Conservation (phyloP, 345 rosid species). For the Triadica sebifera region DNA sequence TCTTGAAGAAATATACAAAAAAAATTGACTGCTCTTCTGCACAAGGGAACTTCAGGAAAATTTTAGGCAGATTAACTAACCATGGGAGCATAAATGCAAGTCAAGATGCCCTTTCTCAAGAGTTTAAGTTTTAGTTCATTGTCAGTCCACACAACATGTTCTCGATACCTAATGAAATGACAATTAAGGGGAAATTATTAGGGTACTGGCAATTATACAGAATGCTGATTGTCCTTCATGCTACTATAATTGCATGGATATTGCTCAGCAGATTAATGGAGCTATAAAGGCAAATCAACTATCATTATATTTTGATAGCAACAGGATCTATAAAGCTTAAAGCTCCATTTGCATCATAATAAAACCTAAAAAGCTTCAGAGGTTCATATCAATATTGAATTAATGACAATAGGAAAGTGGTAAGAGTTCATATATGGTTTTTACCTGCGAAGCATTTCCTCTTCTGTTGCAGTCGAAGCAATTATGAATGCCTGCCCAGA, state of each 20-base stretch:
- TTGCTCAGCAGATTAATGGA: not conserved
- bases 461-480: constrained; percentile 90
- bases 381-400: not conserved
- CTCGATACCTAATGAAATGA: constrained; percentile 59
- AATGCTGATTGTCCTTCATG: not conserved
- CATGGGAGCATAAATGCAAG: constrained; percentile 82
- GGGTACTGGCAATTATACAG: not conserved
- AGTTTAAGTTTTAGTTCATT: constrained; percentile 55
- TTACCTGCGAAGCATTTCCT: constrained; percentile 96
- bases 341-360: not conserved
- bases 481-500: constrained; percentile 88
- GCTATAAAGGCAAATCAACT: not conserved
- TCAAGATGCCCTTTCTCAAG: constrained; percentile 67
- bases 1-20: constrained; percentile 33
- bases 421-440: constrained; percentile 7
- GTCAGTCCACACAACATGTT: constrained; percentile 80
- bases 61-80: constrained; percentile 38
- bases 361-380: not conserved
- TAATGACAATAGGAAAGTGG: constrained; percentile 2
- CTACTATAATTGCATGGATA: not conserved
- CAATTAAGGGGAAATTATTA: not conserved
- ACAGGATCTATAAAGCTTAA: not conserved
- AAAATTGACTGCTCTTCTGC: not conserved
- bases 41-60: constrained; percentile 8
- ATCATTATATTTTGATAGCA: not conserved